phyloP scores from a whole-genome alignment of 169 alveolate genomes.

The Toxoplasma gondii region DNA sequence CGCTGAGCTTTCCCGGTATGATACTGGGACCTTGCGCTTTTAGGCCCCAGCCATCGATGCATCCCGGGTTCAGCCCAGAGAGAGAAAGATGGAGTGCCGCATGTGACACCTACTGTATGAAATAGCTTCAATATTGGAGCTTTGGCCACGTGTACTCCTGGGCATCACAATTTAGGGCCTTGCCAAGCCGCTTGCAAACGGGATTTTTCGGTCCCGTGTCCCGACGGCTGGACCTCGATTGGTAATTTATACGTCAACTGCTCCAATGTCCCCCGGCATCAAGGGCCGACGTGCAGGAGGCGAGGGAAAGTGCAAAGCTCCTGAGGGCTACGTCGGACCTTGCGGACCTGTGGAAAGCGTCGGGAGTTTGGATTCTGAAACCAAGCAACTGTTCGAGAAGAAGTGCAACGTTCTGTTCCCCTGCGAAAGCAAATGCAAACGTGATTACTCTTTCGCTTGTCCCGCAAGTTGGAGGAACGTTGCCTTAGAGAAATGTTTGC shows the following conservation, averaged over 20 bases:
- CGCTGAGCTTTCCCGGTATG: not conserved
- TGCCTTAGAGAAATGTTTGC: not conserved
- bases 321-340: constrained; percentile 19
- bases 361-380: not conserved
- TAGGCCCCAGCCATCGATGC: not conserved
- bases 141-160: not conserved
- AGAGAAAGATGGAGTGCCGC: constrained; percentile 27
- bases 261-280: not conserved
- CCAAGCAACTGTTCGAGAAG: constrained; percentile 30
- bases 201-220: not conserved
- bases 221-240: constrained; percentile 27
- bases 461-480: not conserved
- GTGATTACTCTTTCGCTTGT: not conserved
- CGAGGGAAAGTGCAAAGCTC: constrained; percentile 16
- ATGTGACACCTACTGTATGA: constrained; percentile 6
- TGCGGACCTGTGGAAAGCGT: constrained; percentile 35
- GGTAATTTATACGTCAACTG: not conserved
- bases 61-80: not conserved
- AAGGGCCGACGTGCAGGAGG: not conserved
- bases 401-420: constrained; percentile 25
- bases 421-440: not conserved
- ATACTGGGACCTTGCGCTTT: not conserved
- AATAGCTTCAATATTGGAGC: not conserved
- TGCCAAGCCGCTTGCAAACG: not conserved
- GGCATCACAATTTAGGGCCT: constrained; percentile 4